Conservation (phyloP, 805 yeast genomes). For the Zygosaccharomyces bailii region DNA sequence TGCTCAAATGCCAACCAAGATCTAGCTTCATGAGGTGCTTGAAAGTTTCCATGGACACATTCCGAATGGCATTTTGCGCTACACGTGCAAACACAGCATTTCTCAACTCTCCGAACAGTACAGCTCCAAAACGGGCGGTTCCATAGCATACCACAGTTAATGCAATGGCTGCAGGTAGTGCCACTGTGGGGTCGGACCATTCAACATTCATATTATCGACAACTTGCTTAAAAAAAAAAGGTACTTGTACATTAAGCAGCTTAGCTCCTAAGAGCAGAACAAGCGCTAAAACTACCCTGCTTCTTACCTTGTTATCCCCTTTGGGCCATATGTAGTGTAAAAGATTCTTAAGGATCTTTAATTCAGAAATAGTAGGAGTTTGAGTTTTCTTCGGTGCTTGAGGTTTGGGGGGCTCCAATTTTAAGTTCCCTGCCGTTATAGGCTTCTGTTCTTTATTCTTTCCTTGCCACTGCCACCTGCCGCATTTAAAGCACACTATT, state of each 20-base stretch:
- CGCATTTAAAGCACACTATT: neutral
- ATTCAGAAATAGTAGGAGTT: constrained; percentile 38
- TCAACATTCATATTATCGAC: constrained; percentile 92
- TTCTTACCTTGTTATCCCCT: constrained; percentile 58
- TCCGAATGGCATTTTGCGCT: constrained; percentile 88
- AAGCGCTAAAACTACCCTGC: constrained; percentile 74
- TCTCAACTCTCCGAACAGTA: constrained; percentile 87
- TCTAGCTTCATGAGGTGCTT: constrained; percentile 79
- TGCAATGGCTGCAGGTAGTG: constrained; percentile 53
- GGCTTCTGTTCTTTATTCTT: constrained; percentile 4
- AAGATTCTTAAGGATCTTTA: constrained; percentile 58
- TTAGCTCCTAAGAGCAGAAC: constrained; percentile 74
- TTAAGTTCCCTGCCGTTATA: constrained; percentile 2
- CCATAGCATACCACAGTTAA: constrained; percentile 82
- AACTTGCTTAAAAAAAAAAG: constrained; percentile 84
- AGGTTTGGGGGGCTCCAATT: constrained; percentile 15
- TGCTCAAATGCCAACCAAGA: constrained; percentile 79
- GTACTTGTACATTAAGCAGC: constrained; percentile 89
- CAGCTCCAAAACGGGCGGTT: constrained; percentile 90
- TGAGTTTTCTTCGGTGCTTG: constrained; percentile 14
- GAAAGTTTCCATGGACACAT: constrained; percentile 86
- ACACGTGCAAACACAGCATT: constrained; percentile 95
- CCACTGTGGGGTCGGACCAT: constrained; percentile 66
- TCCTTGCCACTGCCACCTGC: neutral
- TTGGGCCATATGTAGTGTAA: constrained; percentile 79